Conservation (phyloP, 805 yeast genomes). For the Metschnikowia drakensbergensis region DNA sequence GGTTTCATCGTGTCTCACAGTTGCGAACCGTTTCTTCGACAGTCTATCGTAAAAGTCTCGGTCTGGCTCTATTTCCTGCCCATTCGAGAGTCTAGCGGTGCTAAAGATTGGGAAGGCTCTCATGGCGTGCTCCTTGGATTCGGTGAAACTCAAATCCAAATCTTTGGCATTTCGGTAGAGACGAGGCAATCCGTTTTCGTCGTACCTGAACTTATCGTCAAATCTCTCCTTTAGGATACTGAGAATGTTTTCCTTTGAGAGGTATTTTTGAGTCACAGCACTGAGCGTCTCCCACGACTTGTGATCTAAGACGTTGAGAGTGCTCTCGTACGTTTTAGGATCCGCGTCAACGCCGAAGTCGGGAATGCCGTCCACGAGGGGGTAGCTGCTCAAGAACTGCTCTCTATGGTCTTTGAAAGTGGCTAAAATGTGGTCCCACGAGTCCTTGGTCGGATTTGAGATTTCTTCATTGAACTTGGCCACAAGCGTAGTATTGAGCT, state of each 20-base stretch:
- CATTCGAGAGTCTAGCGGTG: conserved; percentile 49
- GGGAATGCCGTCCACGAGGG: conserved; percentile 23
- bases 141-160: conserved; percentile 59
- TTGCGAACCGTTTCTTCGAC: conserved; percentile 21
- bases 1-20: conserved; percentile 36
- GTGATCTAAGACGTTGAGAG: conserved; percentile 43
- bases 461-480: conserved; percentile 49
- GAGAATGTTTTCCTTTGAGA: conserved; percentile 63
- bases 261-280: conserved; percentile 53
- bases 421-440: conserved; percentile 21
- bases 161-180: conserved; percentile 74
- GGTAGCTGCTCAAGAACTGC: conserved; percentile 11
- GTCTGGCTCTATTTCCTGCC: conserved; percentile 58
- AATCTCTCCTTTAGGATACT: conserved; percentile 70
- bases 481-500: conserved; percentile 43
- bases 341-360: conserved; percentile 69
- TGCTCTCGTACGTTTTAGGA: conserved; percentile 37
- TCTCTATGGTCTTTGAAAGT: conserved; percentile 51
- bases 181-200: conserved; percentile 74
- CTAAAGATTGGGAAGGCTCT: conserved; percentile 57
- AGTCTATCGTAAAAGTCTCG: conserved; percentile 38
- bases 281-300: conserved; percentile 66
- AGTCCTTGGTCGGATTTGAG: conserved; percentile 42
- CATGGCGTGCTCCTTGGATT: conserved; percentile 58
- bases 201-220: conserved; percentile 81